phyloP scores from a whole-genome alignment of 2,329 filamentous ascomycete genomes.

The Penicillium freii region DNA sequence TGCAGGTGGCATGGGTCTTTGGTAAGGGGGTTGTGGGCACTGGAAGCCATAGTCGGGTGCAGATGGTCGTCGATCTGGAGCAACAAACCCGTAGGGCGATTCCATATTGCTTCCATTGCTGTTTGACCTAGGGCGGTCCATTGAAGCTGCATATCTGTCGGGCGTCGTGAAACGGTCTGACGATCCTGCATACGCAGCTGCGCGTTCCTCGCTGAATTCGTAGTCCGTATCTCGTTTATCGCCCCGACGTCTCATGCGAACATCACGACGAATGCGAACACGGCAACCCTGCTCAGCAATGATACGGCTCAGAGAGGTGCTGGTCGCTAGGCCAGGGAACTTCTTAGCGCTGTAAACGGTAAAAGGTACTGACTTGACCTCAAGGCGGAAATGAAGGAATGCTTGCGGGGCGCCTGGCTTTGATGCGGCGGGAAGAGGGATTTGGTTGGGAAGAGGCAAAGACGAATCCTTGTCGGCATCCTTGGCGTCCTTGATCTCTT shows the following conservation, averaged over 20 bases:
- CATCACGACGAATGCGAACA: slow-evolving; percentile 90
- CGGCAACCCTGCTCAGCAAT: slow-evolving; percentile 96
- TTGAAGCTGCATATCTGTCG: slow-evolving; percentile 48
- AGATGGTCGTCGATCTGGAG: slow-evolving; percentile 50
- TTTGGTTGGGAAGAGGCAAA: slow-evolving; percentile 41
- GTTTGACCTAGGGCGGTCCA: slow-evolving; percentile 58
- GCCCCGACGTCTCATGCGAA: slow-evolving; percentile 83
- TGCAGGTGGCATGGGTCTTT: slow-evolving; percentile 38
- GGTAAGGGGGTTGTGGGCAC: slow-evolving; percentile 32
- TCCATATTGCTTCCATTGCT: slow-evolving; percentile 58
- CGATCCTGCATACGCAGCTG: slow-evolving; percentile 42
- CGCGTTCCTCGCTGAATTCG: slow-evolving; percentile 60
- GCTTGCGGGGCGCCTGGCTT: slow-evolving; percentile 47
- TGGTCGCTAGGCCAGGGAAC: slow-evolving; percentile 89
- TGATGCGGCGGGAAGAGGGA: slow-evolving; percentile 27
- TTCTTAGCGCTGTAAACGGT: slow-evolving; percentile 96
- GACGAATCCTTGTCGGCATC: slow-evolving; percentile 63
- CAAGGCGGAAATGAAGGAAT: slow-evolving; percentile 80
- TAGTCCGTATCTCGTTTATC: slow-evolving; percentile 66
- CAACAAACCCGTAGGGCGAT: slow-evolving; percentile 42
- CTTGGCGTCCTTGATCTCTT: slow-evolving; percentile 82
- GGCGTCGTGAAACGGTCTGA: slow-evolving; percentile 52
- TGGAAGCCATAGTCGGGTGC: slow-evolving; percentile 45
- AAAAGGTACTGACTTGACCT: slow-evolving; percentile 84
- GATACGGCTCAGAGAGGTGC: slow-evolving; percentile 81